Base-by-base conservation (phyloP, 2,329 filamentous ascomycete species). In the Aspergillus eucalypticola region DNA sequence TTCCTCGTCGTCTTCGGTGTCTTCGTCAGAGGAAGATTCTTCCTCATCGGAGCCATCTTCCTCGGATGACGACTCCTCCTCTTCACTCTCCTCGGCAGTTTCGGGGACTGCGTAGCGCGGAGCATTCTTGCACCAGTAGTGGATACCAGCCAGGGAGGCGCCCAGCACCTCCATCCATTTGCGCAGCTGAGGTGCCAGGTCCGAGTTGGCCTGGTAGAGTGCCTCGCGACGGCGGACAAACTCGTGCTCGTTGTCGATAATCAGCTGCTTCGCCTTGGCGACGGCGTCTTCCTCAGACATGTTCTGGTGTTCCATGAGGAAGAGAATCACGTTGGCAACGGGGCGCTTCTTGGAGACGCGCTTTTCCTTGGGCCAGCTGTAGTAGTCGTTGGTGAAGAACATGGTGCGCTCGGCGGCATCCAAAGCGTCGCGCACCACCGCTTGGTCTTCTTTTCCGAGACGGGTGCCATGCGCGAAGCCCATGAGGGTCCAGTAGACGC, bases 381-480 rank as follows among this genome's bases (percentile, higher is more conserved):
- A 63, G 55, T 61, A 63, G 53, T 63, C 61, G 39, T 63, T 63
- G 41, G 58, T 60, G 41, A 63, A 63, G 58, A 60, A 60, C 58
- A 62, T 62, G 39, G 55, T 52, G 17, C 60, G 58, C 46, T 63
- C 61, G 15, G 61, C 60, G 17, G 60, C 56, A 23, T 60, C 58
- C 29, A 62, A 49, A 4, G 53, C 57, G 38, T 62, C 60, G 35
- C 49, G 44, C 6, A 60, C 57, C 57, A 59, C 55, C 5, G 60
- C 57, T 29, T 62, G 58, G 17, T 62, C 60, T 27, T 62, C 60
- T 41, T 62, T 62, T 32, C 56, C 54, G 35, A 62, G 41, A 15
- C 58, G 60, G 8, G 60, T 62, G 25, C 60, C 57, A 32, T 62
- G 60, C 21, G 60, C 57, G 39, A 62, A 62, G 25, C 60, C 57